Evolutionary conservation across 2,329 filamentous ascomycete genomes (phyloP).

Genomic region (Diaporthe citri): DNA sequence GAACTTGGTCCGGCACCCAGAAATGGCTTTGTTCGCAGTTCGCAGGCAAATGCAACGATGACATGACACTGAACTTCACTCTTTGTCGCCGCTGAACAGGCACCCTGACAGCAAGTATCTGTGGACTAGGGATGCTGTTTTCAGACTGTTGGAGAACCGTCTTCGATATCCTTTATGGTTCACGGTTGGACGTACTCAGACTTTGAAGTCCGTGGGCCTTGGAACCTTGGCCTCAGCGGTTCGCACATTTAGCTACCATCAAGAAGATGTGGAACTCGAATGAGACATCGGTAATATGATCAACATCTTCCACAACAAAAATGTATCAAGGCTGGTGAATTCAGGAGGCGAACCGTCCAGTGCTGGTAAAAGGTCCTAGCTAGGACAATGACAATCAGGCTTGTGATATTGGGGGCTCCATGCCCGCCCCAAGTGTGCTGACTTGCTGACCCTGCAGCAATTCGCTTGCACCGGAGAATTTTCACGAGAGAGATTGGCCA

Average conservation of each 20-base stretch:
- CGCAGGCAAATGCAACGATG: background rate
- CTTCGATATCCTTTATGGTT: background rate
- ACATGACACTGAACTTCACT: background rate
- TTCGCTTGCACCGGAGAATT: background rate
- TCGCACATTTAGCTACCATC: background rate
- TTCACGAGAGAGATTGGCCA: no score
- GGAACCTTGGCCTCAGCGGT: conserved; percentile 1
- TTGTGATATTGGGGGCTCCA: background rate
- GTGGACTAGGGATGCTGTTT: background rate
- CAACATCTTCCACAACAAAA: background rate
- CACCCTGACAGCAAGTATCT: background rate
- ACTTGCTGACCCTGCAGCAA: conserved; percentile 2
- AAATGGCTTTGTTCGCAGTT: background rate
- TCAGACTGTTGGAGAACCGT: background rate
- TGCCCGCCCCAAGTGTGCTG: conserved; percentile 1
- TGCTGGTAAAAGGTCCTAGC: background rate
- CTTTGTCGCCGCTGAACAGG: background rate
- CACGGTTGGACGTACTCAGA: background rate
- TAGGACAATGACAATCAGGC: background rate
- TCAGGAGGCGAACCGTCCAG: background rate
- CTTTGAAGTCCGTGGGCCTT: background rate
- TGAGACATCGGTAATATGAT: background rate
- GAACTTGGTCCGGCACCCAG: background rate
- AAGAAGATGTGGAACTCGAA: background rate
- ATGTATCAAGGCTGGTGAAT: background rate